phyloP scores from a whole-genome alignment of 2,329 filamentous ascomycete species.

The Pseudocercospora ulei region DNA sequence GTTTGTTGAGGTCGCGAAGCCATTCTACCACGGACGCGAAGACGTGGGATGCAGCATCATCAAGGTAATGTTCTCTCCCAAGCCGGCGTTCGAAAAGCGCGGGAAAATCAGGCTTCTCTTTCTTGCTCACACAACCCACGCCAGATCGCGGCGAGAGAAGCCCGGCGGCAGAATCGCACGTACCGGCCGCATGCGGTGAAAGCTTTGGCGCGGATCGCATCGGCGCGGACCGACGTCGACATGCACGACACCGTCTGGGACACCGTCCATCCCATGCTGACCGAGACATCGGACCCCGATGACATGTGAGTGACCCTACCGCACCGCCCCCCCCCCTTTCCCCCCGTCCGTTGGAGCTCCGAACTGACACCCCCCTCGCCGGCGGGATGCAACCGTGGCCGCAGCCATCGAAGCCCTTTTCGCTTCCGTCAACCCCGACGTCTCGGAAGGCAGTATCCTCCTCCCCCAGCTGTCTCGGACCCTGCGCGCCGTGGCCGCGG shows the following conservation, averaged over 20 bases:
- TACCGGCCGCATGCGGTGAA: slow-evolving; percentile 70
- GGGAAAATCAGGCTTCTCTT: too few relatives aligned
- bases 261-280: slow-evolving; percentile 54
- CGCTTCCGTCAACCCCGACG: slow-evolving; percentile 28
- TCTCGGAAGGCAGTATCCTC: slow-evolving; percentile 18
- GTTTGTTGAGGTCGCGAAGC: slow-evolving; percentile 58
- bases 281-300: slow-evolving; percentile 48
- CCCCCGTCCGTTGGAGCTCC: too few relatives aligned
- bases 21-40: slow-evolving; percentile 48
- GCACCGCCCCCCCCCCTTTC: too few relatives aligned
- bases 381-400: slow-evolving; percentile 25
- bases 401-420: slow-evolving; percentile 30
- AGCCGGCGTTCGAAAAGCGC: too few relatives aligned
- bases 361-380: slow-evolving; percentile 15
- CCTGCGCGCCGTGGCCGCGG: slow-evolving; percentile 19
- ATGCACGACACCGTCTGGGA: slow-evolving; percentile 57
- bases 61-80: slow-evolving; percentile 46
- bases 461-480: slow-evolving; percentile 17
- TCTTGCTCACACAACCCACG: slow-evolving; percentile 24
- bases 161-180: slow-evolving; percentile 76
- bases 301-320: too few relatives aligned
- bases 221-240: slow-evolving; percentile 57
- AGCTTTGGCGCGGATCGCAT: slow-evolving; percentile 63
- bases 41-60: slow-evolving; percentile 55
- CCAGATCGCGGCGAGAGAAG: slow-evolving; percentile 70